Base-by-base conservation (phyloP, 1,284 basidiomycete genomes). In the Erythrobasidium hasegawianum region DNA sequence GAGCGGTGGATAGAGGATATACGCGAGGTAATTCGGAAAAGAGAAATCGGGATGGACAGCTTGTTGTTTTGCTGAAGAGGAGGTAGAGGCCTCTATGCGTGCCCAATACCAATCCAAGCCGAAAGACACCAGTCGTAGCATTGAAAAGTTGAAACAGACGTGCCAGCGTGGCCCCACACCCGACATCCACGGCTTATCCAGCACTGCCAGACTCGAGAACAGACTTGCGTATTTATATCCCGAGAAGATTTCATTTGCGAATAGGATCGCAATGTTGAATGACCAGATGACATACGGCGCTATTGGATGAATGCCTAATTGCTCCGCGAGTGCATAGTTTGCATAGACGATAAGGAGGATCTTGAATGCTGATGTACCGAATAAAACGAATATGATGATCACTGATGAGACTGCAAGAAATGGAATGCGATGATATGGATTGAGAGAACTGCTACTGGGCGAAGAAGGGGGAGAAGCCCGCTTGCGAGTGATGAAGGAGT, bases 91-190 rank as follows among this genome's bases (percentile, higher is more conserved):
- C n/a, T n/a, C n/a, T n/a, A 33, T n/a, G 1, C 55, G 80, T 9
- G 87, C 85, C 94, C 93, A 97, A 73, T 90, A 85, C 72, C 87
- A 87, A 76, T 98, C 95, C 83, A 97, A 84, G 64, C 86, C 87
- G 79, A 92, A 98, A 0, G 92, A 96, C 9, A 98, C 83, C 38
- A 97, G 83, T 14, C 96, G 84, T 33, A 98, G 82, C 89, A 96
- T 96, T 1, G 92, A 94, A 72, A 98, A 94, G 77, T 98, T 98
- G 82, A 95, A 97, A 72, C 82, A 86, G 75, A 97, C 83, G 74
- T 97, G 86, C 95, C 96, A 98, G 33, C 92, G 82, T 3, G 92
- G 89, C 84, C 93, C 62, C 81, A 84, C 54, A 81, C 95, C 79
- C 16, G 71, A 61, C 18, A 57, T 50, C 78, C 73, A 68, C 83